These are phyloP conservation scores for Cytospora leucostoma DNA, from an alignment of 2,329 filamentous ascomycete species.

Conservation along the genomic window DNA sequence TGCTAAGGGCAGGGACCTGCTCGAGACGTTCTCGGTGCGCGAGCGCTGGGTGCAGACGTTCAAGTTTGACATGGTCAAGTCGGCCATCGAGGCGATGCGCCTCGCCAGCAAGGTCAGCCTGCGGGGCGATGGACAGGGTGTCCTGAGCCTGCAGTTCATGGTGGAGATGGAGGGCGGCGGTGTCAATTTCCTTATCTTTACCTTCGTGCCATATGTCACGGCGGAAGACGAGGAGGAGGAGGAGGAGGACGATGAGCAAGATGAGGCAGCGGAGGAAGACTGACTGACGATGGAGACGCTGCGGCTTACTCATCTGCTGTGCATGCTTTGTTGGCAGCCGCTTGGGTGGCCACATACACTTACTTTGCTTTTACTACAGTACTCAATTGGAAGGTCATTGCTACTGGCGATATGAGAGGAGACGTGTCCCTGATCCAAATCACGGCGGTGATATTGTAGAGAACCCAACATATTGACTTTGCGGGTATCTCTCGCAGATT, in stretches of 20 bases:
- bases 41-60: conserved; percentile 70
- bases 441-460: background rate
- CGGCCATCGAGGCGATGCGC: conserved; percentile 88
- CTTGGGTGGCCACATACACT: background rate
- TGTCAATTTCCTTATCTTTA: conserved; percentile 78
- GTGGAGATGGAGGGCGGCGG: conserved; percentile 75
- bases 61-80: conserved; percentile 83
- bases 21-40: conserved; percentile 73
- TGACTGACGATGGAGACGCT: background rate
- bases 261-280: conserved; percentile 35
- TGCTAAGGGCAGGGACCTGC: conserved; percentile 62
- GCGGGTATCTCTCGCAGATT: background rate
- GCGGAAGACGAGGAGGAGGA: conserved; percentile 59
- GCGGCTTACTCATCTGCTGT: background rate
- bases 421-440: background rate
- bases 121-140: conserved; percentile 82
- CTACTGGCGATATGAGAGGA: background rate
- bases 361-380: background rate
- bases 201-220: conserved; percentile 72
- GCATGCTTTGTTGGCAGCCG: background rate
- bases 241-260: conserved; percentile 42
- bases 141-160: conserved; percentile 95
- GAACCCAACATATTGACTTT: background rate
- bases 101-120: conserved; percentile 91
- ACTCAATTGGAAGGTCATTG: too few relatives aligned